These are phyloP conservation scores for Neopestalotiopsis rosae DNA, from an alignment of 2,329 filamentous ascomycete genomes.

Conservation along the genomic window DNA sequence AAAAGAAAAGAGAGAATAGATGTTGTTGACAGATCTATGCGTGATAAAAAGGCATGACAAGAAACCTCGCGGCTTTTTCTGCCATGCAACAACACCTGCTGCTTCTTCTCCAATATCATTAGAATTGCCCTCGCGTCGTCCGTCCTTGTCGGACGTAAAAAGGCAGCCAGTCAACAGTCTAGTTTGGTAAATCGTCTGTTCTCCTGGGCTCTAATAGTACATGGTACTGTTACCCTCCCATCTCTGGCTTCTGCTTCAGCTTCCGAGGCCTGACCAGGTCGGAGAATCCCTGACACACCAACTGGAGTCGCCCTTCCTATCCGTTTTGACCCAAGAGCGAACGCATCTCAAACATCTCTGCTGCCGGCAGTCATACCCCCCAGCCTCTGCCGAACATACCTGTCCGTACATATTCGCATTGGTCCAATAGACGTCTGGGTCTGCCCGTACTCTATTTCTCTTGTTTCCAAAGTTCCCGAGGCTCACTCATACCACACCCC, in stretches of 20 bases:
- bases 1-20: neutral
- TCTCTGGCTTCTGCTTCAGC: constrained; percentile 12
- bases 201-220: neutral
- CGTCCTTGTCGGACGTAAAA: neutral
- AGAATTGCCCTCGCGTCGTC: neutral
- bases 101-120: neutral
- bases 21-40: neutral
- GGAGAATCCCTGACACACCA: constrained; percentile 14
- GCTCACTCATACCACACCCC: neutral
- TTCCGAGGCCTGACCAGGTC: constrained; percentile 11
- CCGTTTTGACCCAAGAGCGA: constrained; percentile 1
- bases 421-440: neutral
- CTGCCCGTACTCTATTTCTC: neutral
- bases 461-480: neutral
- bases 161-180: neutral
- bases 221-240: too few relatives aligned
- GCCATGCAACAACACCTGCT: neutral
- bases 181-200: constrained; percentile 4
- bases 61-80: neutral
- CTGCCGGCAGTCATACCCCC: constrained; percentile 10
- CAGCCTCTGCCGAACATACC: neutral
- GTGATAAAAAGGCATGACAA: neutral
- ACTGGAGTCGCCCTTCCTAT: neutral
- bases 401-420: neutral
- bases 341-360: constrained; percentile 14